Conservation (phyloP, 805 yeast species). For the Monosporozyma yasuniensis region DNA sequence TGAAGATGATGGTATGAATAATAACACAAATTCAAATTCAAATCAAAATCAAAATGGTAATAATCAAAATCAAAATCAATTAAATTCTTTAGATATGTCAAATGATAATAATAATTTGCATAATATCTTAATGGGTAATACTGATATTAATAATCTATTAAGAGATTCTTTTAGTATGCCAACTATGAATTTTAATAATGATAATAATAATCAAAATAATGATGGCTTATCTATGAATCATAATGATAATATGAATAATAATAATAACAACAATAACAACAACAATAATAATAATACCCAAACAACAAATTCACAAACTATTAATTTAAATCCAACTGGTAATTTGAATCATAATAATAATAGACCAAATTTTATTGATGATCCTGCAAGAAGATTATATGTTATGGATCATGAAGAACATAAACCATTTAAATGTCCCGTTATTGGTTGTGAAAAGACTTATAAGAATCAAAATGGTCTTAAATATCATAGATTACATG, state of each 20-base stretch:
- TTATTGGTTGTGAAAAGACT: conserved; percentile 94
- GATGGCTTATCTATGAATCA: not conserved
- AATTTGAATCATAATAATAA: conserved; percentile 1
- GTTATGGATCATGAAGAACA: conserved; percentile 88
- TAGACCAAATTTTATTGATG: conserved; percentile 71
- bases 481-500: conserved; percentile 90
- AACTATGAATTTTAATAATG: not conserved
- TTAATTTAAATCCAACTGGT: not conserved
- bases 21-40: not conserved
- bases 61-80: not conserved
- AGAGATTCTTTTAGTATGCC: not conserved
- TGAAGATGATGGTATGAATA: not conserved
- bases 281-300: not conserved
- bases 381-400: conserved; percentile 90
- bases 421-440: conserved; percentile 95
- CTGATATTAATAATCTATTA: not conserved
- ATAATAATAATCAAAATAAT: not conserved
- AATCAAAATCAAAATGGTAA: not conserved
- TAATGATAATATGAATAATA: not conserved
- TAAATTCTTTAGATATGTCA: not conserved
- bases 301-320: not conserved
- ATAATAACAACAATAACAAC: not conserved
- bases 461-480: conserved; percentile 96
- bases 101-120: not conserved
- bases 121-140: not conserved